Evolutionary conservation across 768 basidiomycete genomes (phyloP).

Genomic region (Atractiella rhizophila): DNA sequence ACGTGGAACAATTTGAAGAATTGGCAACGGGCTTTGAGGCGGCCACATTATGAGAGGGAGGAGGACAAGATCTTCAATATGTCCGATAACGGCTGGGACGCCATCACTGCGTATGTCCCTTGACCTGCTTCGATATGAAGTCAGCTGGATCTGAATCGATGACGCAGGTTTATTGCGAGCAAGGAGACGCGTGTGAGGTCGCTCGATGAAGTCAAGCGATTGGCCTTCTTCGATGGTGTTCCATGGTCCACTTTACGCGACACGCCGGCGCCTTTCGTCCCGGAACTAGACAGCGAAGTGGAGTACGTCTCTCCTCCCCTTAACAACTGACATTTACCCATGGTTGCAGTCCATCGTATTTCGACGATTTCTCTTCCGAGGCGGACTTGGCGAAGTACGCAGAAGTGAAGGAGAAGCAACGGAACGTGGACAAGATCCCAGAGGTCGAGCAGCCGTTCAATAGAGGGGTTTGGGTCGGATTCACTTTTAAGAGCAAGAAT

Average conservation of each 20-base stretch:
- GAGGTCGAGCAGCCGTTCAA: constrained; percentile 45
- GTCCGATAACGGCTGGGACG: constrained; percentile 77
- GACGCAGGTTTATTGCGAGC: constrained; percentile 54
- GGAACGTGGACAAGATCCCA: constrained; percentile 67
- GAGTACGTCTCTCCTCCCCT: constrained; percentile 25
- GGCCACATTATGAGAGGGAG: constrained; percentile 83
- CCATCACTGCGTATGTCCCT: constrained; percentile 44
- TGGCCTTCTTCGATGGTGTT: constrained; percentile 56
- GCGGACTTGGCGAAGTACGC: constrained; percentile 99
- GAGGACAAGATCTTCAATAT: constrained; percentile 95
- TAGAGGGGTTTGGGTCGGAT: constrained; percentile 19
- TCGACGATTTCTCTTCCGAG: constrained; percentile 22
- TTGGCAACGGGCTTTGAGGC: constrained; percentile 71
- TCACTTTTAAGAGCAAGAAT: constrained; percentile 17
- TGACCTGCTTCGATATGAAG: not conserved
- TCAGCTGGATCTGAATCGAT: not conserved
- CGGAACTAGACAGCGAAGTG: constrained; percentile 72
- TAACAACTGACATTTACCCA: not conserved
- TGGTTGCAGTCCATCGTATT: not conserved
- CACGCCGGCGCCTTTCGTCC: constrained; percentile 61
- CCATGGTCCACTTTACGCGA: constrained; percentile 58
- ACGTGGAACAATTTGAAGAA: constrained; percentile 99
- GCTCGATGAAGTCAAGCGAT: constrained; percentile 41
- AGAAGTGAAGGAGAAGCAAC: constrained; percentile 90
- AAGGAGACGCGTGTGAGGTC: constrained; percentile 53